phyloP scores from a whole-genome alignment of 208 protist species.

The Leishmania amazonensis region DNA sequence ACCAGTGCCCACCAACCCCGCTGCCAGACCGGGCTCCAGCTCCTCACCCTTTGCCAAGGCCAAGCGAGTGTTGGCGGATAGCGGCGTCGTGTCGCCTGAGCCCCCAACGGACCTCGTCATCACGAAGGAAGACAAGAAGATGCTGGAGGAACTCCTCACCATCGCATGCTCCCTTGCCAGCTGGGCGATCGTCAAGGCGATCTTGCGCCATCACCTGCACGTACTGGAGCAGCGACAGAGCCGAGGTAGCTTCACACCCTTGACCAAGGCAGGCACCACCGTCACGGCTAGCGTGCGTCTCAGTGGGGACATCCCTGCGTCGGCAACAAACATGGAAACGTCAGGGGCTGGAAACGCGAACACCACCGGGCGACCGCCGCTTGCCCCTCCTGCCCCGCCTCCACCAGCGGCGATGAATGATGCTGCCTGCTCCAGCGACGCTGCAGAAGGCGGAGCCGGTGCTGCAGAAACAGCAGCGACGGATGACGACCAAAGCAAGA shows the following conservation, averaged over 20 bases:
- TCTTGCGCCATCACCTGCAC: slow-evolving; percentile 60
- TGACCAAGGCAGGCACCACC: background rate
- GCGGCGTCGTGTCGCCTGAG: slow-evolving; percentile 12
- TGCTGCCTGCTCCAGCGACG: background rate
- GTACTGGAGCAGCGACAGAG: slow-evolving; percentile 15
- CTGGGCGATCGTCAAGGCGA: slow-evolving; percentile 63
- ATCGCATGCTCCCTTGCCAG: slow-evolving; percentile 58
- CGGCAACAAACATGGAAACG: slow-evolving; percentile 6
- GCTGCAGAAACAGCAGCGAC: background rate
- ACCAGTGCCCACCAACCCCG: background rate
- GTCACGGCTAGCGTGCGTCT: background rate
- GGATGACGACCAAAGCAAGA: background rate
- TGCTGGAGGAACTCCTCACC: slow-evolving; percentile 53
- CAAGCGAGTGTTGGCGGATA: slow-evolving; percentile 19
- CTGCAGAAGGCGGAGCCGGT: background rate
- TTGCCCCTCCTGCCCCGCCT: slow-evolving; percentile 11
- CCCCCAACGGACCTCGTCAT: slow-evolving; percentile 13
- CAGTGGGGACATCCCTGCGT: slow-evolving; percentile 1
- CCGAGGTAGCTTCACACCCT: background rate
- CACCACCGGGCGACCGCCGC: slow-evolving; percentile 15
- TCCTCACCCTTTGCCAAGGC: slow-evolving; percentile 15
- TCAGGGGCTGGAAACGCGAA: slow-evolving; percentile 4
- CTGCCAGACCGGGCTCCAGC: background rate
- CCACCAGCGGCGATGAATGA: slow-evolving; percentile 9
- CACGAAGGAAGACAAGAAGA: slow-evolving; percentile 35